phyloP scores from a whole-genome alignment of 2,329 filamentous ascomycete genomes.

The Monilinia polystroma region DNA sequence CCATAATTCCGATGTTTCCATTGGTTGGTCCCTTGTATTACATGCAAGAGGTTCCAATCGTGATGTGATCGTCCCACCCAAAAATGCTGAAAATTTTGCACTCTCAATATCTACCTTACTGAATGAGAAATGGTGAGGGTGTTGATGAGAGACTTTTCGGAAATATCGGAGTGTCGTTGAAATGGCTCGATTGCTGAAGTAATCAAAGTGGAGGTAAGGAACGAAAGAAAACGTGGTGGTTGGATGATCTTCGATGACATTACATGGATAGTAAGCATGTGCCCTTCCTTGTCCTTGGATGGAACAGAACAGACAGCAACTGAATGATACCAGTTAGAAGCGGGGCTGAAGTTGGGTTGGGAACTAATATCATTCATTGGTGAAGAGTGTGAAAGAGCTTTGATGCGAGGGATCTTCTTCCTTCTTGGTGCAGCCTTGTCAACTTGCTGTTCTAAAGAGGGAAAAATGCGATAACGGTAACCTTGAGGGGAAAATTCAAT shows the following conservation, averaged over 20 bases:
- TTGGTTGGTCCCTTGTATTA: not conserved
- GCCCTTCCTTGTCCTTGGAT: not conserved
- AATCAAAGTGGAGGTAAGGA: not conserved
- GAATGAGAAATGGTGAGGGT: conserved; percentile 7
- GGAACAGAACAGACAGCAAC: not conserved
- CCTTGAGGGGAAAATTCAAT: not conserved
- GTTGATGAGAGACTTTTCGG: conserved; percentile 15
- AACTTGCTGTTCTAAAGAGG: conserved; percentile 9
- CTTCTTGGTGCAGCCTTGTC: conserved; percentile 3
- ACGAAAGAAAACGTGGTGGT: conserved; percentile 12
- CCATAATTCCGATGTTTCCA: not conserved
- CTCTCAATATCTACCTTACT: not conserved
- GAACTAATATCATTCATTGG: too few relatives aligned
- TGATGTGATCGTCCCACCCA: conserved; percentile 1
- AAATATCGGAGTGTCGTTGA: conserved; percentile 18
- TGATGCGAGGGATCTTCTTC: not conserved
- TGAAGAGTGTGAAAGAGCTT: too few relatives aligned
- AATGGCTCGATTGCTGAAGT: conserved; percentile 6
- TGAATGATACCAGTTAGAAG: too few relatives aligned
- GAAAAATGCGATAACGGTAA: not conserved
- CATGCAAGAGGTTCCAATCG: conserved; percentile 9
- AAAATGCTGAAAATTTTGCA: not conserved
- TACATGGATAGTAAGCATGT: not conserved
- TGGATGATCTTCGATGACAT: conserved; percentile 14
- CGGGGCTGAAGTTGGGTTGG: too few relatives aligned